Conservation (phyloP, 163 green algal species). For the Scenedesmus sp. region DNA sequence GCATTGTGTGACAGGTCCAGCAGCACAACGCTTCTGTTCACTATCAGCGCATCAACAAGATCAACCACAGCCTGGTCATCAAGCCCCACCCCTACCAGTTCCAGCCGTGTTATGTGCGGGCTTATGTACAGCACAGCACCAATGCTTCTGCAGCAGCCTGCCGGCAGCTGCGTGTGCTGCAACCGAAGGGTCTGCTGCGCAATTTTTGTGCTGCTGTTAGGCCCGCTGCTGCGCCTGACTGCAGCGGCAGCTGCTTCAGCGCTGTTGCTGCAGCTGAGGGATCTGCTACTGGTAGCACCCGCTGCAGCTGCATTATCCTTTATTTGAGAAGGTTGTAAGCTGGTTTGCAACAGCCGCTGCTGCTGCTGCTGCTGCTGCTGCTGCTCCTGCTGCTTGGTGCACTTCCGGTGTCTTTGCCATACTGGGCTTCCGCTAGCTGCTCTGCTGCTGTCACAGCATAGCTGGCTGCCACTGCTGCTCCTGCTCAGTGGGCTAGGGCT, state of each 20-base stretch:
- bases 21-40: slow-evolving; percentile 41
- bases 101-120: slow-evolving; percentile 1
- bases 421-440: not conserved
- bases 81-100: not conserved
- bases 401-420: not conserved
- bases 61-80: slow-evolving; percentile 39
- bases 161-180: slow-evolving; percentile 31
- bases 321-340: not conserved
- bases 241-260: not conserved
- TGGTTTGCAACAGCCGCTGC: not conserved
- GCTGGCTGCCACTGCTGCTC: slow-evolving; percentile 8
- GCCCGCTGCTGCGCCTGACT: too few species aligned
- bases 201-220: not conserved
- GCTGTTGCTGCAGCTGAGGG: not conserved
- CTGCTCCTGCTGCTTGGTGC: slow-evolving; percentile 16
- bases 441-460: not conserved
- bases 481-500: not conserved
- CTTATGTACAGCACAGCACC: slow-evolving; percentile 40
- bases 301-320: not conserved
- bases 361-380: slow-evolving; percentile 41
- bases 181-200: not conserved
- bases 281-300: not conserved
- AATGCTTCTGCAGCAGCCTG: slow-evolving; percentile 26
- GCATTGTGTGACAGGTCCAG: slow-evolving; percentile 28
- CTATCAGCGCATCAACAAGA: slow-evolving; percentile 41